These are phyloP conservation scores for Pistacia vera DNA, from an alignment of 345 rosid species.

Conservation along the genomic window DNA sequence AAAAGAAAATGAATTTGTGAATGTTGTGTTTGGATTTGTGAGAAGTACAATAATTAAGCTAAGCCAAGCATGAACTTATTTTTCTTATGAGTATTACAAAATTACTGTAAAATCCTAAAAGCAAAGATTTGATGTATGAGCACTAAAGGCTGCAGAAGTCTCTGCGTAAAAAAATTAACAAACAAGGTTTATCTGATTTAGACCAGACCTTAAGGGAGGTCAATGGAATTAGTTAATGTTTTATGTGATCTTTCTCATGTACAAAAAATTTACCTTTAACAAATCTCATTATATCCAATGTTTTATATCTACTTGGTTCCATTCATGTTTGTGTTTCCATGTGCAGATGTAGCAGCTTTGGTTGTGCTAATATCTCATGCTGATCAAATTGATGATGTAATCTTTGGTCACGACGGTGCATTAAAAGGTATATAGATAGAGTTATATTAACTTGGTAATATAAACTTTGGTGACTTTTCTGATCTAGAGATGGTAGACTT, in stretches of 20 bases:
- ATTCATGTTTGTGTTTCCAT: constrained; percentile 12
- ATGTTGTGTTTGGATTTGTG: background rate
- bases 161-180: background rate
- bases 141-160: background rate
- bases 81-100: background rate
- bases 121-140: background rate
- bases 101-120: background rate
- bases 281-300: constrained; percentile 1
- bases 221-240: background rate
- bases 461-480: constrained; percentile 7
- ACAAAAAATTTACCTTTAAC: background rate
- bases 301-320: constrained; percentile 3
- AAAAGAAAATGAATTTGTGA: background rate
- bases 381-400: constrained; percentile 57
- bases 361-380: constrained; percentile 62
- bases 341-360: constrained; percentile 70
- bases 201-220: background rate
- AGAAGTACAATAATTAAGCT: background rate
- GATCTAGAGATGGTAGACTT: constrained; percentile 15
- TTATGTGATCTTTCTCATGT: background rate
- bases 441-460: constrained; percentile 19
- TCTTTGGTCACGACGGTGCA: constrained; percentile 62
- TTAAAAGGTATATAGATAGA: constrained; percentile 51
- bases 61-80: background rate
- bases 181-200: no score